Conservation (phyloP, 1,284 basidiomycete genomes). For the Pisolithus thermaeus region DNA sequence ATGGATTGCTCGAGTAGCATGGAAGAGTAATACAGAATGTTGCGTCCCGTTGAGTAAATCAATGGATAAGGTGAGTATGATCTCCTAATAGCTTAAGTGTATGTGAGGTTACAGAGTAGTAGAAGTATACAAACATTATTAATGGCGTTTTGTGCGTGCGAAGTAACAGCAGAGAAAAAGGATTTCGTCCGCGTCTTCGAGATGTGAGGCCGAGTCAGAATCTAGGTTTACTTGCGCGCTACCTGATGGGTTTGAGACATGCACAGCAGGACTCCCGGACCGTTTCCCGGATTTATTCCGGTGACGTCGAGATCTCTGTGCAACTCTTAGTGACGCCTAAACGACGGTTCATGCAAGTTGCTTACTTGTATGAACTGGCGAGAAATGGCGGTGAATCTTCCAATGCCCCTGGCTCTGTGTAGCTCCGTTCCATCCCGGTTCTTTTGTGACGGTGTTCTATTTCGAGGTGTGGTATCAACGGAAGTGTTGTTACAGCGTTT, state of each 20-base stretch:
- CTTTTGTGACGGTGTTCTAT: constrained; percentile 3
- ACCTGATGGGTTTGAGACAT: background rate
- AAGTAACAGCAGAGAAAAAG: constrained; percentile 26
- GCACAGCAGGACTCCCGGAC: background rate
- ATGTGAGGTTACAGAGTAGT: background rate
- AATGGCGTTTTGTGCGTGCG: constrained; percentile 13
- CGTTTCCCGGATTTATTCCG: background rate
- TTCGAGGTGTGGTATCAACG: constrained; percentile 13
- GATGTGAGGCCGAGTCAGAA: background rate
- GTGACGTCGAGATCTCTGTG: constrained; percentile 4
- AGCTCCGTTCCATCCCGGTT: constrained; percentile 1
- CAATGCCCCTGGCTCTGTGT: constrained; percentile 1
- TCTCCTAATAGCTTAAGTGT: background rate
- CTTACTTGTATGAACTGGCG: constrained; percentile 18
- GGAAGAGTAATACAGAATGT: too few relatives aligned
- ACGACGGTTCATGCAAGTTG: background rate
- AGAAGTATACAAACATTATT: constrained; percentile 1
- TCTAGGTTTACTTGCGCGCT: background rate
- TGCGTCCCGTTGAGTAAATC: too few relatives aligned
- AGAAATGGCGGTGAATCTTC: constrained; percentile 9
- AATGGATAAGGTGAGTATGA: background rate
- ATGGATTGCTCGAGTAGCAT: too few relatives aligned
- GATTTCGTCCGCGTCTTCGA: constrained; percentile 17
- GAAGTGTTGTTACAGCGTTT: background rate
- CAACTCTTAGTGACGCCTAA: constrained; percentile 1